These are phyloP conservation scores for Solanum hybrid DNA, from an alignment of 305 asterid species.

Conservation along the genomic window DNA sequence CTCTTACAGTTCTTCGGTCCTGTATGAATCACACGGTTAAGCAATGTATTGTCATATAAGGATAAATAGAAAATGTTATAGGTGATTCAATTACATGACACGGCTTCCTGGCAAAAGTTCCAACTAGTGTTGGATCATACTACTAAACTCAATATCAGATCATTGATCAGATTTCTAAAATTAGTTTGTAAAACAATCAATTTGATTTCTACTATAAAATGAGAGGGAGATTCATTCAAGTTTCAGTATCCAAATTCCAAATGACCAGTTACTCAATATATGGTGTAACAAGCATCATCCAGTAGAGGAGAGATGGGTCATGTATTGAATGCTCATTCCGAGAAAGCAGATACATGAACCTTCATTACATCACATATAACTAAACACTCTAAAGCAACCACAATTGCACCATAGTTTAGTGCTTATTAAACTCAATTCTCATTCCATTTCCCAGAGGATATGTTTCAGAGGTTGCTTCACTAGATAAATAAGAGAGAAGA, in stretches of 20 bases:
- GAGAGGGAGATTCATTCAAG: neutral
- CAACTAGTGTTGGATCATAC: neutral
- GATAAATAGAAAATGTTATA: neutral
- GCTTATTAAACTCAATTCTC: neutral
- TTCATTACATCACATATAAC: neutral
- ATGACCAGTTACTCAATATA: neutral
- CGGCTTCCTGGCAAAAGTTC: neutral
- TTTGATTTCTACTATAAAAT: neutral
- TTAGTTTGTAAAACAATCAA: neutral
- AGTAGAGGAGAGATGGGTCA: neutral
- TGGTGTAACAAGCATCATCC: neutral
- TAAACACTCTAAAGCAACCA: neutral
- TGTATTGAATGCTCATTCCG: neutral
- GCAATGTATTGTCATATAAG: neutral
- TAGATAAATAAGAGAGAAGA: neutral
- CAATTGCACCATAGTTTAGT: neutral
- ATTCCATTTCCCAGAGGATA: neutral
- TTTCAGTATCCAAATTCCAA: neutral
- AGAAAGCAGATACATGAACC: neutral
- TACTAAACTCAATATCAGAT: neutral
- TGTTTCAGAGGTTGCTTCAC: neutral
- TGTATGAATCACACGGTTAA: conserved; percentile 11
- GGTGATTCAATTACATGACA: neutral
- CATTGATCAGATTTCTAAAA: neutral
- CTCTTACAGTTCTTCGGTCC: conserved; percentile 63